phyloP scores from a whole-genome alignment of 257 asterid genomes.

The Knoxia roxburghii region DNA sequence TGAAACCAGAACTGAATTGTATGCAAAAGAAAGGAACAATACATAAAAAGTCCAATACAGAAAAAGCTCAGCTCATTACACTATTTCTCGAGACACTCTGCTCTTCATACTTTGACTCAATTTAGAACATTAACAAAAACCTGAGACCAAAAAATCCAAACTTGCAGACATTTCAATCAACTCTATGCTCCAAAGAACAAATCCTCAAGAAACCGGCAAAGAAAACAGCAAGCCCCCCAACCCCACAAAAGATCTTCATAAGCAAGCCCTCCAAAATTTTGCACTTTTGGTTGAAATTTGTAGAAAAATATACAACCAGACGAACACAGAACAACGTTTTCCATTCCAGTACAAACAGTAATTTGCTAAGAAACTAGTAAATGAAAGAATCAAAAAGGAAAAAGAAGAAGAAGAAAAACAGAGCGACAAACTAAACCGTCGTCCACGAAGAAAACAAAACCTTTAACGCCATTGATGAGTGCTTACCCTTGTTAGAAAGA shows the following conservation, averaged over 20 bases:
- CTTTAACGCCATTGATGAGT: neutral
- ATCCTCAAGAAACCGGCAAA: too few relatives aligned
- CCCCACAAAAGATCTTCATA: too few relatives aligned
- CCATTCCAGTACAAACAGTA: too few relatives aligned
- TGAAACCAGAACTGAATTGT: neutral
- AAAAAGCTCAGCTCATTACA: neutral
- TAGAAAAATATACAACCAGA: too few relatives aligned
- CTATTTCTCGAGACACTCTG: neutral
- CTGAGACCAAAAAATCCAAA: constrained; percentile 5
- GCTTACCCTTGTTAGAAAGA: neutral
- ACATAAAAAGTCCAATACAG: neutral
- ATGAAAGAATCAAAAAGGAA: neutral
- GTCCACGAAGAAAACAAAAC: neutral
- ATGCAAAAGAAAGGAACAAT: neutral
- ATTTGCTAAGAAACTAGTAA: neutral
- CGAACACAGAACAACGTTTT: neutral
- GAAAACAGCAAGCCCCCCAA: too few relatives aligned
- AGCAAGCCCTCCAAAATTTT: neutral
- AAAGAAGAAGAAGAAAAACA: neutral
- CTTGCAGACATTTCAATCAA: constrained; percentile 4
- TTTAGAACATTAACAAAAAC: neutral
- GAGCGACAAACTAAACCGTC: neutral
- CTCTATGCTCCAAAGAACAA: neutral
- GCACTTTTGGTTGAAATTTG: too few relatives aligned
- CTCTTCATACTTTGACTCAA: neutral